These are phyloP conservation scores for Boletus coccyginus DNA, from an alignment of 768 basidiomycete genomes.

Conservation along the genomic window DNA sequence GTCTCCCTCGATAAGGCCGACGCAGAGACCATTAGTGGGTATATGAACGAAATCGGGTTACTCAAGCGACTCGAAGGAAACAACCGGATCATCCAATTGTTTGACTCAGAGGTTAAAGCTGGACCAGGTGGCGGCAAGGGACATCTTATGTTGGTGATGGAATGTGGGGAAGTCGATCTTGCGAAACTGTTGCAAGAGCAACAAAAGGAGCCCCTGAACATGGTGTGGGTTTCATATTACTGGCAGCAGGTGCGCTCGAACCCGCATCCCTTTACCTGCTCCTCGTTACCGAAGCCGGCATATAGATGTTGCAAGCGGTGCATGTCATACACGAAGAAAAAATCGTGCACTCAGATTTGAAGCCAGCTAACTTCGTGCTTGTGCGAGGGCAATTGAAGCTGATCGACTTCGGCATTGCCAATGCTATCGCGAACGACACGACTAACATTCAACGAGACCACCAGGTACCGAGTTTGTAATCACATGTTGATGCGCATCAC, in stretches of 20 bases:
- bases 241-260: constrained; percentile 83
- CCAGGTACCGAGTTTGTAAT: constrained; percentile 51
- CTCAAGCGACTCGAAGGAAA: constrained; percentile 95
- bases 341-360: constrained; percentile 97
- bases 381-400: constrained; percentile 94
- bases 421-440: constrained; percentile 97
- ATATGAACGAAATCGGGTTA: constrained; percentile 94
- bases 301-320: constrained; percentile 96
- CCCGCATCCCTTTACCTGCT: background rate
- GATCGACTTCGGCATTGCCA: constrained; percentile 99
- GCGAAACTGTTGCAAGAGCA: constrained; percentile 82
- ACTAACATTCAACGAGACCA: constrained; percentile 97
- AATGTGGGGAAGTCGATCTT: constrained; percentile 93
- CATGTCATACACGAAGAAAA: constrained; percentile 98
- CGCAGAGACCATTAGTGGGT: constrained; percentile 83
- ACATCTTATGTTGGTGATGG: constrained; percentile 86
- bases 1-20: constrained; percentile 90
- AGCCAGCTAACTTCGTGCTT: constrained; percentile 97
- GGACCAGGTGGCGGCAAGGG: constrained; percentile 67
- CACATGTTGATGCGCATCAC: background rate
- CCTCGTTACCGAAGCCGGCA: background rate
- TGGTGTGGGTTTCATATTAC: constrained; percentile 93
- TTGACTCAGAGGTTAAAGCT: constrained; percentile 83
- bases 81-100: constrained; percentile 83
- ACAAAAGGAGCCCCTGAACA: constrained; percentile 78